These are phyloP conservation scores for Coccinonectria pachysandricola DNA, from an alignment of 2,329 filamentous ascomycete species.

Conservation along the genomic window DNA sequence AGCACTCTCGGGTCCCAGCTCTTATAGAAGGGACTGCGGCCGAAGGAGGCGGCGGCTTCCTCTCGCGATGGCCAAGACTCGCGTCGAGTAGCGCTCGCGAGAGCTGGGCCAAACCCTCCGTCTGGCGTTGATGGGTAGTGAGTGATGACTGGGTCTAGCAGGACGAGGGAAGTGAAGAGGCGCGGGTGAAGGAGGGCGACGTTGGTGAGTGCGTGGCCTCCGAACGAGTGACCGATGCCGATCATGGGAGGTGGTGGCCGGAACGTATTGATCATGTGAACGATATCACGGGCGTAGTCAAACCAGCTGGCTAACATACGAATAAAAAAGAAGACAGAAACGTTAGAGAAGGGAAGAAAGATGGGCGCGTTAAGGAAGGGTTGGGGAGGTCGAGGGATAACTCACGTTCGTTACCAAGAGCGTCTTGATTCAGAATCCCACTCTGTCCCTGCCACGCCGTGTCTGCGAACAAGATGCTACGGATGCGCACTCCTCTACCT, in stretches of 20 bases:
- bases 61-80: conserved; percentile 73
- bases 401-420: conserved; percentile 76
- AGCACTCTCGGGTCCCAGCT: conserved; percentile 75
- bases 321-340: too few species aligned
- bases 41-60: conserved; percentile 57
- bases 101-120: conserved; percentile 32
- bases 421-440: conserved; percentile 63
- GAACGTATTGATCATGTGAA: conserved; percentile 78
- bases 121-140: conserved; percentile 29
- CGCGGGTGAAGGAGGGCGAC: conserved; percentile 70
- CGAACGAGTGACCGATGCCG: conserved; percentile 84
- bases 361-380: background rate
- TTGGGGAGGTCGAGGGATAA: conserved; percentile 4
- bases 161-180: conserved; percentile 61
- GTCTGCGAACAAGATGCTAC: conserved; percentile 83
- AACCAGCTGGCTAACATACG: conserved; percentile 71
- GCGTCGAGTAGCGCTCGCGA: conserved; percentile 59
- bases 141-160: conserved; percentile 78
- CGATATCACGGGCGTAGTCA: conserved; percentile 74
- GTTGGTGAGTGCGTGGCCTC: conserved; percentile 62
- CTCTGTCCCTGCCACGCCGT: conserved; percentile 77
- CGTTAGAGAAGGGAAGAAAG: conserved; percentile 8
- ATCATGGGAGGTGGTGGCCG: conserved; percentile 70
- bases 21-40: conserved; percentile 59
- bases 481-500: conserved; percentile 55